Evolutionary conservation across 176 grass and related monocot genomes (phyloP).

Genomic region (Tuctoria greenei): DNA sequence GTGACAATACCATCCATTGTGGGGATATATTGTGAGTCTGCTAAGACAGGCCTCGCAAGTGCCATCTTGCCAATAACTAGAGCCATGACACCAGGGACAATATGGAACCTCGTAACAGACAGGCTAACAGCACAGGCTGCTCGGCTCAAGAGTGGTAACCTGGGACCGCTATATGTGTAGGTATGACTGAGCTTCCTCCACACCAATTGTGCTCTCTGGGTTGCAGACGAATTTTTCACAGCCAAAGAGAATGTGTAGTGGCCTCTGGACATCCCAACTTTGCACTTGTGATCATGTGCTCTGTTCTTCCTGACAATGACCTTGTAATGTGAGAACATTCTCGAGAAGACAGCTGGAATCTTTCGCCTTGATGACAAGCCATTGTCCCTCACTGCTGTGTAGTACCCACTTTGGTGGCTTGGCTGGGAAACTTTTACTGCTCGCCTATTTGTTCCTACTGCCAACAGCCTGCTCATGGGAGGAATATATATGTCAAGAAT

Average conservation of each 20-base stretch:
- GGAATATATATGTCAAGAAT: constrained; percentile 12
- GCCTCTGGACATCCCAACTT: constrained; percentile 41
- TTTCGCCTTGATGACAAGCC: constrained; percentile 41
- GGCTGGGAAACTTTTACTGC: constrained; percentile 55
- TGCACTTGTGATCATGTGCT: constrained; percentile 39
- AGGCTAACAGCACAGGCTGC: constrained; percentile 58
- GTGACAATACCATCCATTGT: constrained; percentile 49
- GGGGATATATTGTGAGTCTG: constrained; percentile 46
- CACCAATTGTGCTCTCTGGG: constrained; percentile 52
- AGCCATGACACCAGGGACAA: constrained; percentile 67
- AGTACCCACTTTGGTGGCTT: constrained; percentile 32
- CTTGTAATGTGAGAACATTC: constrained; percentile 68
- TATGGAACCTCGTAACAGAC: constrained; percentile 67
- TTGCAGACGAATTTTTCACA: constrained; percentile 40
- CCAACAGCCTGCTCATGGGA: constrained; percentile 58
- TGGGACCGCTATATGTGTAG: constrained; percentile 31
- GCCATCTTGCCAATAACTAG: constrained; percentile 61
- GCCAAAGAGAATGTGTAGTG: constrained; percentile 33
- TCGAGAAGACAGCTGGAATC: constrained; percentile 45
- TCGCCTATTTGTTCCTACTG: constrained; percentile 54
- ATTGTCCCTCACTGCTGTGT: constrained; percentile 45
- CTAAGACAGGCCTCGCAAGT: constrained; percentile 47
- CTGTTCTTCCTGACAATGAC: constrained; percentile 37
- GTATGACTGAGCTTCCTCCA: constrained; percentile 56
- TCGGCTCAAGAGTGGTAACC: constrained; percentile 47